Evolutionary conservation across 2,329 filamentous ascomycete genomes (phyloP).

Genomic region (Venturia oleaginea): DNA sequence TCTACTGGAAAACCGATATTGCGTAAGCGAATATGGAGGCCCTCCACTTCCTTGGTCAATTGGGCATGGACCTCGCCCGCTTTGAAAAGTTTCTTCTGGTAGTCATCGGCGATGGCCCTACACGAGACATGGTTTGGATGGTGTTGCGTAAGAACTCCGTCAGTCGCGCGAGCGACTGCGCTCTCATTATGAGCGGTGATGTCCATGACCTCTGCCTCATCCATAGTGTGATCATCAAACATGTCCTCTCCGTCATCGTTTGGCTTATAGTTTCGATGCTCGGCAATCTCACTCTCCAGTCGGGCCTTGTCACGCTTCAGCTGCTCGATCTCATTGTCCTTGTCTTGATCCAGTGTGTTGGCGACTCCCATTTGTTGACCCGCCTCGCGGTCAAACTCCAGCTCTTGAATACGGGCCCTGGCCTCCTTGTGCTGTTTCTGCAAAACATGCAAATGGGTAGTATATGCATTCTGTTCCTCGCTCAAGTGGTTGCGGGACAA

Average conservation of each 20-base stretch:
- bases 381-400: not conserved
- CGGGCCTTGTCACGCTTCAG: not conserved
- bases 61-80: not conserved
- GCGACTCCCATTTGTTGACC: not conserved
- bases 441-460: not conserved
- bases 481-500: slow-evolving; percentile 1
- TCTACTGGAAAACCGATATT: not conserved
- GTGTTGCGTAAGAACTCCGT: not conserved
- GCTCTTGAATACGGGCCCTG: not conserved
- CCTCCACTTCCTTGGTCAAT: not conserved
- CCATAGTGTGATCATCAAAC: not conserved
- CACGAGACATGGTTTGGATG: not conserved
- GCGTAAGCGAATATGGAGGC: not conserved
- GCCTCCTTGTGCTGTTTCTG: not conserved
- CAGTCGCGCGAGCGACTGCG: not conserved
- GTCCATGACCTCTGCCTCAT: not conserved
- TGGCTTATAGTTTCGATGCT: not conserved
- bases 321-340: not conserved
- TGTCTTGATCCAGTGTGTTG: not conserved
- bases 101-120: not conserved
- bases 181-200: not conserved
- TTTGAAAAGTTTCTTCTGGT: not conserved
- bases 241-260: not conserved
- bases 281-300: not conserved
- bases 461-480: not conserved